Base-by-base conservation (phyloP, 139 green algal genomes). In the Asterochloris sp. region DNA sequence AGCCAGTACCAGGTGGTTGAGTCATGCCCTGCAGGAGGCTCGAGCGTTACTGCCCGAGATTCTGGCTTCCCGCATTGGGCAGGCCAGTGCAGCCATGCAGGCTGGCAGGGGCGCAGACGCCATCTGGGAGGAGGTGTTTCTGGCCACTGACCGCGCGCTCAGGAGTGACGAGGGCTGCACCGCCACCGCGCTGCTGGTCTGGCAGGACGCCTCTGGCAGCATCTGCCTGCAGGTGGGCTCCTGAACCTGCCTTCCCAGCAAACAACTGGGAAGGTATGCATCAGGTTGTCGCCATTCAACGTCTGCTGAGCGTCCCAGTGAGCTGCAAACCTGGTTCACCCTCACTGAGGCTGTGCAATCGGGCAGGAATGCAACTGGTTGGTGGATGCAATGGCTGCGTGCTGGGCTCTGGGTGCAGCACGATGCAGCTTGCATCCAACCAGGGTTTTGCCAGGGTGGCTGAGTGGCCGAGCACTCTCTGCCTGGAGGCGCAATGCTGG, bases 121-220 rank as follows among this genome's bases (percentile, higher is more conserved):
- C 19, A 66, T 76, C 0, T 85, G 77, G 81, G 71, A 78, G 66
- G 62, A 79, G 21, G 82, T 84, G 12, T 92, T 92, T 68, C 67
- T 86, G 74, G 75, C 80, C 0, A 80, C 86, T 11, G 89, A 92
- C 62, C 74, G 79, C 26, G 29, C 61, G 26, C 80, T 92, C 24
- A 71, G 62, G 21, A 79, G 80, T 0, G 88, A 92, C 26, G 90
- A 95, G 82, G 92, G 92, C 68, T 95, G 91, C 81, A 96, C 92
- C 0, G 92, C 92, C 24, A 96, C 92, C 11, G 88, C 89, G 16
- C 71, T 96, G 38, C 82, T 96, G 29, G 82, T 85, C 9, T 96
- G 92, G 92, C 74, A 78, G 15, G 84, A 86, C 60, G 47, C 62
- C n/a, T 16, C 78, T 21, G 83, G 82, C 62, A 74, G 60, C 12